Evolutionary conservation across 2,329 filamentous ascomycete genomes (phyloP), one percentile per base, ranked within the genome.

Genomic region (Ophiostoma pallidulum): DNA sequence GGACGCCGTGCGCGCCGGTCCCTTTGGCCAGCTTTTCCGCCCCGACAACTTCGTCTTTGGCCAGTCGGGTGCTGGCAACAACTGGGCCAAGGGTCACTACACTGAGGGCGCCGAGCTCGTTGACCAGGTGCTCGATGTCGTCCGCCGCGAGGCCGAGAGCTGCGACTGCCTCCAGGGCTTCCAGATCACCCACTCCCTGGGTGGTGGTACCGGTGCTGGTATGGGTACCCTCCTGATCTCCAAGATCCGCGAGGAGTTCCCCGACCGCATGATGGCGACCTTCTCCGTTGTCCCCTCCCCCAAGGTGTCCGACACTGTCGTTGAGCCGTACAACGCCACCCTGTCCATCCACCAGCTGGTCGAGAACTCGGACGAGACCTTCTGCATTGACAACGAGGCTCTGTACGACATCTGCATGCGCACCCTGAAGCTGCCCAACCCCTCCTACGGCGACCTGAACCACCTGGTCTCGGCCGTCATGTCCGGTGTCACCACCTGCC

Each of bases 61-160:
- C 63, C 92, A 97, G 78, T 97, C 92, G 63, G 91, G 92, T 80
- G 92, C 92, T 70, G 92, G 92, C 75, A 98, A 98, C 88, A 97
- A 97, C 84, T 98, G 92, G 92, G 92, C 92, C 72, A 98, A 97
- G 84, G 92, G 92, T 75, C 92, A 98, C 72, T 98, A 98, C 82
- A 98, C 92, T 58, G 92, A 98, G 78, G 92, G 92, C 82, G 92
- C 92, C 60, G 92, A 98, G 77, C 82, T 97, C 56, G 92, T 98
- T 60, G 92, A 98, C 77, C 80, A 96, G 66, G 92, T 98, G 60
- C 82, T 98, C 61, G 92, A 97, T 68, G 92, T 98, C 58, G 91
- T 98, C 66, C 92, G 92, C 68, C 91, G 92, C 64, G 92, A 98
- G 80, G 91, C 92, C 60, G 92, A 98, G 76, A 88, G 86, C 69